Conservation (phyloP, 768 basidiomycete genomes). For the Floccularia luteovirens region DNA sequence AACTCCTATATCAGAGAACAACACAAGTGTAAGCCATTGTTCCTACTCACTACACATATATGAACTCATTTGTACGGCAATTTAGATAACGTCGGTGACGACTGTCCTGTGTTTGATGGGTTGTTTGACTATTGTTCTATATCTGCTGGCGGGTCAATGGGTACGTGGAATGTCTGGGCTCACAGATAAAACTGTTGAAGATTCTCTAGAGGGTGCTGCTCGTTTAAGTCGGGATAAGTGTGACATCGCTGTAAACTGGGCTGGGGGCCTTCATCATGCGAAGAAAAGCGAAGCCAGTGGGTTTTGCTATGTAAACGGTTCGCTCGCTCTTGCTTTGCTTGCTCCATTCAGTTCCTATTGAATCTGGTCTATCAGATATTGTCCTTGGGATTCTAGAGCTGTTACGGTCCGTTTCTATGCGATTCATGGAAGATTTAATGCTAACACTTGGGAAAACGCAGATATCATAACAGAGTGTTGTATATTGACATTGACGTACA, state of each 20-base stretch:
- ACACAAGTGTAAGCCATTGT: constrained; percentile 69
- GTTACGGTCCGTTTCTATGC: constrained; percentile 47
- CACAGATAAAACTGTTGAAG: constrained; percentile 6
- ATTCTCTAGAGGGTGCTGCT: constrained; percentile 86
- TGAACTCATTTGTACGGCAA: constrained; percentile 3
- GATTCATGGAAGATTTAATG: not conserved
- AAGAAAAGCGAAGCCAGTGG: constrained; percentile 99
- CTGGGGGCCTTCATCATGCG: constrained; percentile 95
- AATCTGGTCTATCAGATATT: constrained; percentile 56
- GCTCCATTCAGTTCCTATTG: not conserved
- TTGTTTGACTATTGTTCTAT: constrained; percentile 99
- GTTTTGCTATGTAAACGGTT: constrained; percentile 98
- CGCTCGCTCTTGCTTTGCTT: not conserved
- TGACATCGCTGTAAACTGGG: constrained; percentile 99
- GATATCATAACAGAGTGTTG: constrained; percentile 89
- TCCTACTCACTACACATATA: not conserved
- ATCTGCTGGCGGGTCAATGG: constrained; percentile 99
- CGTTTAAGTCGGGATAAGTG: constrained; percentile 93
- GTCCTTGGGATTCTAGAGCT: constrained; percentile 95
- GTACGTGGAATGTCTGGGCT: constrained; percentile 37
- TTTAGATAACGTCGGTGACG: constrained; percentile 94
- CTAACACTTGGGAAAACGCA: constrained; percentile 17
- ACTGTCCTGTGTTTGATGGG: constrained; percentile 98
- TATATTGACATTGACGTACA: constrained; percentile 99
- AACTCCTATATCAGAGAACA: constrained; percentile 90